These are phyloP conservation scores for Lepiota brunneoincarnata DNA, from an alignment of 768 basidiomycete genomes.

Conservation along the genomic window DNA sequence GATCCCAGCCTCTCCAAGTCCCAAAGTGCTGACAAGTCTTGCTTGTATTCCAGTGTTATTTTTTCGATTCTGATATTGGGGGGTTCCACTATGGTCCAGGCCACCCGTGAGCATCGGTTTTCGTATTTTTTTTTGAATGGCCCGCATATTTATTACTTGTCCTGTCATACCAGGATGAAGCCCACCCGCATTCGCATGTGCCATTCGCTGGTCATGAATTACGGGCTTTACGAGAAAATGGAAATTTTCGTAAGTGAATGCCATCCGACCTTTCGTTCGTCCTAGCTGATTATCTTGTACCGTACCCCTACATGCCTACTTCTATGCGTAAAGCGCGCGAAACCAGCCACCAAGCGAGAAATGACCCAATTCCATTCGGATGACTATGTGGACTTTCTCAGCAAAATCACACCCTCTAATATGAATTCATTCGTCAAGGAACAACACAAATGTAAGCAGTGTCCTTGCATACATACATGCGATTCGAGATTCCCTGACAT, in stretches of 20 bases:
- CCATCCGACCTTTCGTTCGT: background rate
- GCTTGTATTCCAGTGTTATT: conserved; percentile 73
- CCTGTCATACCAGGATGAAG: conserved; percentile 71
- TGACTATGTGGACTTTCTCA: conserved; percentile 97
- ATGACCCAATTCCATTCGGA: conserved; percentile 99
- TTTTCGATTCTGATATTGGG: conserved; percentile 99
- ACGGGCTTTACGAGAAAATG: conserved; percentile 99
- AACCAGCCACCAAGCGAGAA: conserved; percentile 98
- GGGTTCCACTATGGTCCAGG: conserved; percentile 99
- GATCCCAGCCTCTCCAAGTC: conserved; percentile 6
- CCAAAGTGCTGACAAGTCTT: conserved; percentile 15
- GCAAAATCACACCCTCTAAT: conserved; percentile 90
- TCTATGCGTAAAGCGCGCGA: conserved; percentile 69
- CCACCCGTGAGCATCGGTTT: conserved; percentile 63
- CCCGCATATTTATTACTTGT: conserved; percentile 14
- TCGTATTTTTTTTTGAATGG: background rate
- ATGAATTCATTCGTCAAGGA: conserved; percentile 93
- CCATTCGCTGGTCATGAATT: conserved; percentile 99
- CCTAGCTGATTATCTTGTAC: background rate
- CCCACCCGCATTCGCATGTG: conserved; percentile 99
- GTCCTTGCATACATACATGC: background rate
- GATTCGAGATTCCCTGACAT: background rate
- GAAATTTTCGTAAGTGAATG: conserved; percentile 88
- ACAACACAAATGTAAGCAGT: conserved; percentile 83
- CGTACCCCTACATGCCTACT: conserved; percentile 2